Conservation (phyloP, 208 protist genomes). For the Spongospora subterranea region DNA sequence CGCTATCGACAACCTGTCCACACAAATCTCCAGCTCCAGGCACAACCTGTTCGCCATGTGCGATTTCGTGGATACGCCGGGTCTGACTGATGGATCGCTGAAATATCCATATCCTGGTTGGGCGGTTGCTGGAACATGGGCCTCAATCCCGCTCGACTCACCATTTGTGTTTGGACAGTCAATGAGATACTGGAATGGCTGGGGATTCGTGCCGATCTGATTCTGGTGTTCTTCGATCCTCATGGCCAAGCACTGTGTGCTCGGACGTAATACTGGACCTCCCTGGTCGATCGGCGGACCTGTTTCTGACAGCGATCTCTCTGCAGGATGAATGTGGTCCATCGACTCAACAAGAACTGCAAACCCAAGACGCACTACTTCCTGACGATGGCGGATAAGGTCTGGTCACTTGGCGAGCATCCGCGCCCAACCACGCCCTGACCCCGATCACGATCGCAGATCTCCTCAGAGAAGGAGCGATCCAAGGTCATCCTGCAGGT, state of each 20-base stretch:
- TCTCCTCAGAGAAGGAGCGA: slow-evolving; percentile 39
- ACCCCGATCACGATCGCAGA: background rate
- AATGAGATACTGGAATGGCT: slow-evolving; percentile 53
- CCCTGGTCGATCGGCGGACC: background rate
- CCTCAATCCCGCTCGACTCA: background rate
- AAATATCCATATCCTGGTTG: slow-evolving; percentile 55
- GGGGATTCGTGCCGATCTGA: background rate
- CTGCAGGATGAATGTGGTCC: slow-evolving; percentile 17
- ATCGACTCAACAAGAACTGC: slow-evolving; percentile 24
- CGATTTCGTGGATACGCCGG: slow-evolving; percentile 40
- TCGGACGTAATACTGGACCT: slow-evolving; percentile 43
- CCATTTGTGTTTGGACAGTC: background rate
- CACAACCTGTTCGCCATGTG: slow-evolving; percentile 51
- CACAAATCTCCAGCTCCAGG: background rate
- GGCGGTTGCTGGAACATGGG: no score
- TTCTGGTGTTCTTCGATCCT: slow-evolving; percentile 49
- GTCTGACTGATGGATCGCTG: slow-evolving; percentile 16
- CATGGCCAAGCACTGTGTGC: slow-evolving; percentile 39
- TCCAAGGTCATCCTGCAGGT: slow-evolving; percentile 48
- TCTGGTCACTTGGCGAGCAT: background rate
- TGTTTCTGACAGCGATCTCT: background rate
- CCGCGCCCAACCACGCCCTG: background rate
- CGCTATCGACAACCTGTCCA: slow-evolving; percentile 42
- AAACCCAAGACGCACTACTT: slow-evolving; percentile 54
- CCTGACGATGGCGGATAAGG: slow-evolving; percentile 30